These are phyloP conservation scores for Spizellomyces sp. DNA, from an alignment of 192 early-diverging fungal species.

Conservation along the genomic window DNA sequence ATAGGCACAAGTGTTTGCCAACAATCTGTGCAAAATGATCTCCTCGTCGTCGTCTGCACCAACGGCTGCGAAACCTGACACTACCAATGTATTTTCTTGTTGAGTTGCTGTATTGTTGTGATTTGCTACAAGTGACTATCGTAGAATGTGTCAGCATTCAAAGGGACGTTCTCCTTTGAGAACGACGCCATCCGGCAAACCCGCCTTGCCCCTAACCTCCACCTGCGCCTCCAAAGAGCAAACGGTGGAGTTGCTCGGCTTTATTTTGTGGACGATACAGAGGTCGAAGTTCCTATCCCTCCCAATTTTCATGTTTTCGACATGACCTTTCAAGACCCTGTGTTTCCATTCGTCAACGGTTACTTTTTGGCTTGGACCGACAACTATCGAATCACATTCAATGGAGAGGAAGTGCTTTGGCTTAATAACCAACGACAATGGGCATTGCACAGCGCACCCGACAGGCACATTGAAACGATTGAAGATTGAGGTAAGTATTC, in stretches of 20 bases:
- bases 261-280: conserved; percentile 24
- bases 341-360: conserved; percentile 28
- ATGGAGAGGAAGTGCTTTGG: conserved; percentile 23
- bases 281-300: conserved; percentile 33
- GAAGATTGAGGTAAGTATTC: too few species aligned
- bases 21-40: too few species aligned
- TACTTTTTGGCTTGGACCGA: conserved; percentile 33
- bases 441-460: conserved; percentile 11
- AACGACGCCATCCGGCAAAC: conserved; percentile 21
- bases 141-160: too few species aligned
- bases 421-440: conserved; percentile 24
- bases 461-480: too few species aligned
- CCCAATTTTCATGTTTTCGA: conserved; percentile 27
- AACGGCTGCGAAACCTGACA: too few species aligned
- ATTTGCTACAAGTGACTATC: too few species aligned
- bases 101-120: too few species aligned
- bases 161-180: conserved; percentile 16
- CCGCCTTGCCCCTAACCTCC: not conserved
- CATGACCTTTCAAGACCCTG: conserved; percentile 24
- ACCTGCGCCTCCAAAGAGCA: conserved; percentile 25
- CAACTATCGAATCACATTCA: conserved; percentile 23
- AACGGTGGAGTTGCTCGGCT: conserved; percentile 30
- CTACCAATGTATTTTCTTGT: too few species aligned
- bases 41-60: too few species aligned
- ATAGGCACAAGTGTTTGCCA: too few species aligned